Base-by-base conservation (phyloP, 805 yeast genomes). In the Yarrowia sp. region DNA sequence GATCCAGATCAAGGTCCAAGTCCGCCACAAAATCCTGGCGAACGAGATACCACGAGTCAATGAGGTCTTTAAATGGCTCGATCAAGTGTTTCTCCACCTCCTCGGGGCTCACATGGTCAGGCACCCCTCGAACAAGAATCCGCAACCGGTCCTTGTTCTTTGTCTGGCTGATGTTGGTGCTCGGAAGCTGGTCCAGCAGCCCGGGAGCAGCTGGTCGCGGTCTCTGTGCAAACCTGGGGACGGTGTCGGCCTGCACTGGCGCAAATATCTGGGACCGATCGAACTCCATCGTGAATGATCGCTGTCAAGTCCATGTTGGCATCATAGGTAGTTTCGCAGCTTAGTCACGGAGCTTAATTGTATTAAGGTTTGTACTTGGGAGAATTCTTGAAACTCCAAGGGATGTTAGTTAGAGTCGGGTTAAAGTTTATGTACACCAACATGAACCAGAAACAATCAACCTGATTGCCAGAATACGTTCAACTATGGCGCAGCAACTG, bases 211-310 rank as follows among this genome's bases (percentile, higher is more conserved):
- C 50, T 3, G 63, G 63, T 10, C 64, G 50, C 3, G 64, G 64
- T 33, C 64, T 12, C 13, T 58, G 64, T 3, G 64, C 64, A 19
- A 58, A 58, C 17, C 49, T n/a, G 13, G 64, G 64, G 9, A 58
- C 65, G 13, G 46, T 47, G 15, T 44, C 38, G 17, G 42, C 65
- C 19, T 43, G 24, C 15, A 34, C 64, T 13, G 39, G 52, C 20
- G 56, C 38, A 34, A 60, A 40, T 19, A 49, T 43, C 68, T 36
- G 46, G 19, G 64, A 58, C 2, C 64, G 64, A 9, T 42, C 50
- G 64, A 58, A 58, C 61, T 72, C 15, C 70, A 72, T 38, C 3
- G 34, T 50, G 56, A 34, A 50, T 17, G 5, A 36, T 15, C n/a
- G 52, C 15, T 15, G 52, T 30, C 14, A 30, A 19, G 33, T 14